phyloP scores from a whole-genome alignment of 345 rosid genomes.

The Luvunga scandens region DNA sequence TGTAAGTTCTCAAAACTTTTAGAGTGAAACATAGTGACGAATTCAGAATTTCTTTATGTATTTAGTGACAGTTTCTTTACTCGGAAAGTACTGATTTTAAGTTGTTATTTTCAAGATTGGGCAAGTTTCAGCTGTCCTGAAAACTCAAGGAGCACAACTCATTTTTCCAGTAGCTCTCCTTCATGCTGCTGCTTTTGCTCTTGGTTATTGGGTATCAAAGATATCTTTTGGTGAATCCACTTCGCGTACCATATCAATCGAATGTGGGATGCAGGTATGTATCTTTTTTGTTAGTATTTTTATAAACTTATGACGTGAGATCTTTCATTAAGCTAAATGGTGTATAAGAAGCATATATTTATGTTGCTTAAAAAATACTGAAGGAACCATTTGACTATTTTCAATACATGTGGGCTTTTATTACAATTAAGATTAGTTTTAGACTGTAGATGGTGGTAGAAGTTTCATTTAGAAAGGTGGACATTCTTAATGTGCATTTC shows the following conservation, averaged over 20 bases:
- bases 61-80: conserved; percentile 5
- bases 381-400: neutral
- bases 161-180: conserved; percentile 81
- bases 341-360: neutral
- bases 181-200: conserved; percentile 77
- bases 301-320: neutral
- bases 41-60: conserved; percentile 3
- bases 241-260: conserved; percentile 94
- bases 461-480: neutral
- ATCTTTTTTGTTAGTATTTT: neutral
- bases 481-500: neutral
- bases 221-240: conserved; percentile 93
- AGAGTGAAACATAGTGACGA: neutral
- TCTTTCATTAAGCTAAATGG: neutral
- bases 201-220: conserved; percentile 85
- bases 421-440: neutral
- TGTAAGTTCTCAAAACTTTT: conserved; percentile 44
- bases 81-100: conserved; percentile 11
- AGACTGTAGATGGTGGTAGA: neutral
- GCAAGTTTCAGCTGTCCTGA: conserved; percentile 85
- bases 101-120: conserved; percentile 57
- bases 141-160: conserved; percentile 86
- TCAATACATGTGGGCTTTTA: neutral
- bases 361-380: neutral
- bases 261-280: conserved; percentile 94